A percentile compares a stretch with the other conserved stretches of the same genome.
These are phyloP conservation scores for Calonectria pseudoreteaudii DNA, from an alignment of 2,329 filamentous ascomycete species.

Conservation along the genomic window DNA sequence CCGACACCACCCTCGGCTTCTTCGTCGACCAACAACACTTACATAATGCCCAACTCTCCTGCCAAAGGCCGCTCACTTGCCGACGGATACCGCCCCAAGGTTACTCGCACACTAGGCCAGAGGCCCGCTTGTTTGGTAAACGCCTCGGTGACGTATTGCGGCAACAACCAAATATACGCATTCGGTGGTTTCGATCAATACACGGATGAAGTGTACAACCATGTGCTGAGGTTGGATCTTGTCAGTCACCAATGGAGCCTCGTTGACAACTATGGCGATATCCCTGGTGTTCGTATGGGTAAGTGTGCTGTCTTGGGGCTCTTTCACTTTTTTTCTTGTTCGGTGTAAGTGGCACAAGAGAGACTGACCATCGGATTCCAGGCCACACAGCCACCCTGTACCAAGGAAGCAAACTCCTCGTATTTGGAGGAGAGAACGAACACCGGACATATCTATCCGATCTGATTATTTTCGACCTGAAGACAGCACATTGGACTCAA, in stretches of 20 bases:
- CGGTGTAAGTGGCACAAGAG: background rate
- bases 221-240: constrained; percentile 90
- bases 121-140: constrained; percentile 96
- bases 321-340: background rate
- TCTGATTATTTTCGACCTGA: constrained; percentile 94
- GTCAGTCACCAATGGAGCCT: constrained; percentile 91
- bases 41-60: constrained; percentile 91
- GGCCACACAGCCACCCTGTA: constrained; percentile 96
- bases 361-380: constrained; percentile 49
- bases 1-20: constrained; percentile 38
- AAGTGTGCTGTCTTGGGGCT: too few species aligned
- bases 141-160: constrained; percentile 98
- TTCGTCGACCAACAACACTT: constrained; percentile 78
- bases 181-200: constrained; percentile 99
- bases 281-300: constrained; percentile 97
- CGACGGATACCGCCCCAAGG: constrained; percentile 86
- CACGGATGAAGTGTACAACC: constrained; percentile 98
- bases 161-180: constrained; percentile 96
- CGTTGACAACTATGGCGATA: constrained; percentile 98
- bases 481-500: constrained; percentile 95
- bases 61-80: constrained; percentile 72
- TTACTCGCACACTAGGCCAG: constrained; percentile 81
- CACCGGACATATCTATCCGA: constrained; percentile 96
- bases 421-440: constrained; percentile 98
- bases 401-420: constrained; percentile 92